phyloP scores from a whole-genome alignment of 169 alveolate genomes.

The Neospora caninum region DNA sequence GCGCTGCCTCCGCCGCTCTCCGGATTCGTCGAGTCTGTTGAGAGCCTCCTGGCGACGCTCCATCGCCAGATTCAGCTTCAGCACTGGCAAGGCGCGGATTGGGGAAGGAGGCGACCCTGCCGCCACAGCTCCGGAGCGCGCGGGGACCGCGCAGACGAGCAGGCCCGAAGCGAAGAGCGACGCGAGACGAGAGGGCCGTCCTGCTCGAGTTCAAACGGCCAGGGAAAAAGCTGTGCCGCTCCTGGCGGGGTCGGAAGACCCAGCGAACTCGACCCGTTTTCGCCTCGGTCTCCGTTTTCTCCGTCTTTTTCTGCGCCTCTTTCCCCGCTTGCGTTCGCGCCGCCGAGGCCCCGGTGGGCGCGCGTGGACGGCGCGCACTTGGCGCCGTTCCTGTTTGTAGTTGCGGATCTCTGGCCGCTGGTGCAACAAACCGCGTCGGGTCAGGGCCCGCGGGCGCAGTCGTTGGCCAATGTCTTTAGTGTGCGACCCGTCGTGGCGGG shows the following conservation, averaged over 20 bases:
- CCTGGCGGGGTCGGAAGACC: too few species aligned
- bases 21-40: neutral
- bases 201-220: too few species aligned
- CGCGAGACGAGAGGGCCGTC: too few species aligned
- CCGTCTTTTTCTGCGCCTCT: neutral
- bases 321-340: neutral
- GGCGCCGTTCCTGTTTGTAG: constrained; percentile 27
- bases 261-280: too few species aligned
- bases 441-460: constrained; percentile 13
- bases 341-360: neutral
- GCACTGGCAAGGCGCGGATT: too few species aligned
- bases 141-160: too few species aligned
- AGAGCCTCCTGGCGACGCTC: neutral
- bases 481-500: constrained; percentile 59
- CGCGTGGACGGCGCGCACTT: neutral
- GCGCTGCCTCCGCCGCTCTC: constrained; percentile 27
- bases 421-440: constrained; percentile 3
- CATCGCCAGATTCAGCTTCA: neutral
- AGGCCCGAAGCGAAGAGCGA: too few species aligned
- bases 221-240: too few species aligned
- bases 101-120: too few species aligned
- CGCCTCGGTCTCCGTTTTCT: neutral
- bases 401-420: neutral
- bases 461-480: constrained; percentile 6
- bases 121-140: too few species aligned